phyloP scores from a whole-genome alignment of 176 grass and related monocot genomes.

The Sorghum bicolor region DNA sequence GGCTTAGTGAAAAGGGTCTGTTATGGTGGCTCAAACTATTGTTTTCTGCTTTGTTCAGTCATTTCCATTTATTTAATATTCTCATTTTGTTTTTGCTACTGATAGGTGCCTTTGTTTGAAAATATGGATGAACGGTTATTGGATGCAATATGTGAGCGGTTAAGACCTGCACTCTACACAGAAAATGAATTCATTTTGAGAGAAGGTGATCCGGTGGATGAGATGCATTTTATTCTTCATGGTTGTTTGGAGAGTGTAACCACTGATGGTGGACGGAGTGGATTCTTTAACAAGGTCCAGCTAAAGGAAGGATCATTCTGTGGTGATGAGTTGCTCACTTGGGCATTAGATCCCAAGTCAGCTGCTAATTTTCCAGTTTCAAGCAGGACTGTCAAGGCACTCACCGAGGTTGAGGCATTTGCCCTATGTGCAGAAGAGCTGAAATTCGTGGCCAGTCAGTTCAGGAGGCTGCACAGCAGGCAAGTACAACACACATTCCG shows the following conservation, averaged over 20 bases:
- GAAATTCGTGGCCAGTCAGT: slow-evolving; percentile 92
- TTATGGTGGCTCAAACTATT: not conserved
- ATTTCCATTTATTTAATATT: not conserved
- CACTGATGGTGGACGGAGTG: slow-evolving; percentile 83
- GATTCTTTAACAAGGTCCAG: slow-evolving; percentile 80
- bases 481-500: slow-evolving; percentile 92
- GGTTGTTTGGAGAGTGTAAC: slow-evolving; percentile 83
- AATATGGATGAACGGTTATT: slow-evolving; percentile 81
- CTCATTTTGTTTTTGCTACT: not conserved
- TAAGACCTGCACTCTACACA: slow-evolving; percentile 82
- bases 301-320: slow-evolving; percentile 86
- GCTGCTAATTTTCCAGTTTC: slow-evolving; percentile 77
- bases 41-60: not conserved
- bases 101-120: slow-evolving; percentile 87
- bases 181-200: slow-evolving; percentile 68
- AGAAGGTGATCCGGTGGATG: slow-evolving; percentile 95
- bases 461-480: slow-evolving; percentile 86
- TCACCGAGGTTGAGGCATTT: slow-evolving; percentile 86
- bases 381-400: slow-evolving; percentile 64
- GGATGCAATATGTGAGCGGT: slow-evolving; percentile 84
- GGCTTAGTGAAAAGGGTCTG: slow-evolving; percentile 77
- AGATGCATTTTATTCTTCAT: slow-evolving; percentile 94
- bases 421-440: slow-evolving; percentile 66
- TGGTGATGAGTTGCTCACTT: slow-evolving; percentile 84
- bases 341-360: slow-evolving; percentile 91